A percentile compares a stretch with the other conserved stretches of the same genome.
These are phyloP conservation scores for Pseudogymnoascus pannorum DNA, from an alignment of 2,329 filamentous ascomycete genomes.

Conservation along the genomic window DNA sequence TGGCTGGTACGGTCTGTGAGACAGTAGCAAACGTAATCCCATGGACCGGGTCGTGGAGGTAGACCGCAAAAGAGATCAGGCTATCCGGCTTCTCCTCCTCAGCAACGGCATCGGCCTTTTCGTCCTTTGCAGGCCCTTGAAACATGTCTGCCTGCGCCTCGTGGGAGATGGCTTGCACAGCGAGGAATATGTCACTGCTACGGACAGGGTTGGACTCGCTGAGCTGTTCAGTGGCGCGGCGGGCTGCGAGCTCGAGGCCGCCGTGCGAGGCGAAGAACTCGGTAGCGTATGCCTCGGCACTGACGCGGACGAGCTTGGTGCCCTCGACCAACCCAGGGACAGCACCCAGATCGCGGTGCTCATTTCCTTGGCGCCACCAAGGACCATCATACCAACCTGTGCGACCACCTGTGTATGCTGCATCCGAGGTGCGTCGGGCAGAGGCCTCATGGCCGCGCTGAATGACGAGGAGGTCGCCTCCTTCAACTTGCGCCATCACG, in stretches of 20 bases:
- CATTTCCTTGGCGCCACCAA: conserved; percentile 77
- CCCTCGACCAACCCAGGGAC: conserved; percentile 78
- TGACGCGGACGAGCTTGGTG: conserved; percentile 83
- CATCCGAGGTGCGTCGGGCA: conserved; percentile 57
- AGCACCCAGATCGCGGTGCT: conserved; percentile 67
- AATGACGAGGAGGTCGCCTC: conserved; percentile 87
- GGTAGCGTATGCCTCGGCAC: conserved; percentile 76
- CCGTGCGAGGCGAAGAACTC: conserved; percentile 78
- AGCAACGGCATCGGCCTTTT: conserved; percentile 45
- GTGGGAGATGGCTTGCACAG: conserved; percentile 79
- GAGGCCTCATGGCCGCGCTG: conserved; percentile 85
- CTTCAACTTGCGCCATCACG: conserved; percentile 98
- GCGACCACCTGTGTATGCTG: conserved; percentile 46
- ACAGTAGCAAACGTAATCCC: conserved; percentile 78
- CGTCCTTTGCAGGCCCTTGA: conserved; percentile 49
- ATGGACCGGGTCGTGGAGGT: conserved; percentile 82
- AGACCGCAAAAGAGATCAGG: conserved; percentile 66
- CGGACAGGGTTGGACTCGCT: conserved; percentile 84
- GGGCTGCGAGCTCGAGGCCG: conserved; percentile 72
- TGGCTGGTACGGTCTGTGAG: conserved; percentile 73
- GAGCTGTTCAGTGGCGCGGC: conserved; percentile 69
- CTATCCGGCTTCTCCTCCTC: conserved; percentile 48
- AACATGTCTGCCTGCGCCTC: conserved; percentile 62
- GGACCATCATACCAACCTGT: conserved; percentile 87
- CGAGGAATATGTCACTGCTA: conserved; percentile 88